These are phyloP conservation scores for Trebouxia sp. DNA, from an alignment of 139 green algal genomes.

Conservation along the genomic window DNA sequence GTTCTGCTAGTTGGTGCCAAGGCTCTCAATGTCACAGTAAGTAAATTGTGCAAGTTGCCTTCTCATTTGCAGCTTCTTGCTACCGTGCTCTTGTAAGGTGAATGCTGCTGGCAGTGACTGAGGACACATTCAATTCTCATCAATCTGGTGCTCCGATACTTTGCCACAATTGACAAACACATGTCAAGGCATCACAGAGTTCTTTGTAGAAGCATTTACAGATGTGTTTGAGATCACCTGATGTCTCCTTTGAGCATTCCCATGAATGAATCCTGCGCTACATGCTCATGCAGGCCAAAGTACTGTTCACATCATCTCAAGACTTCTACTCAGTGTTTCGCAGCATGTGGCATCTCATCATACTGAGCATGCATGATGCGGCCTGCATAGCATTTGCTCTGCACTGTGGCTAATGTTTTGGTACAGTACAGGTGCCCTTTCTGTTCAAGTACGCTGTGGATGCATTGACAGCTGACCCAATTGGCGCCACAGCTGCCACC, in stretches of 20 bases:
- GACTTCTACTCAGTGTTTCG: no score
- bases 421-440: conserved; percentile 88
- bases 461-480: conserved; percentile 60
- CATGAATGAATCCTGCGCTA: no score
- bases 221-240: no score
- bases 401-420: no score
- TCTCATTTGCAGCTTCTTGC: not conserved
- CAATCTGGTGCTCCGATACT: not conserved
- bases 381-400: no score
- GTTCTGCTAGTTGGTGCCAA: conserved; percentile 67
- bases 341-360: no score
- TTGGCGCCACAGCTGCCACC: conserved; percentile 31
- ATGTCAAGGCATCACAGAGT: not conserved
- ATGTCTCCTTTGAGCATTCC: no score
- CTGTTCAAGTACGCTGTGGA: conserved; percentile 94
- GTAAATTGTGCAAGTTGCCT: not conserved
- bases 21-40: conserved; percentile 42
- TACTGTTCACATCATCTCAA: no score
- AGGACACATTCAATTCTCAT: not conserved
- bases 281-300: no score
- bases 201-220: no score
- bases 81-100: not conserved
- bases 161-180: not conserved
- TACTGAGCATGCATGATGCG: no score
- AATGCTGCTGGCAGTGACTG: not conserved